A percentile compares a stretch with the other conserved stretches of the same genome.
These are phyloP conservation scores for Globisporangium camurandrum DNA, from an alignment of 352 stramenopile genomes.

Conservation along the genomic window DNA sequence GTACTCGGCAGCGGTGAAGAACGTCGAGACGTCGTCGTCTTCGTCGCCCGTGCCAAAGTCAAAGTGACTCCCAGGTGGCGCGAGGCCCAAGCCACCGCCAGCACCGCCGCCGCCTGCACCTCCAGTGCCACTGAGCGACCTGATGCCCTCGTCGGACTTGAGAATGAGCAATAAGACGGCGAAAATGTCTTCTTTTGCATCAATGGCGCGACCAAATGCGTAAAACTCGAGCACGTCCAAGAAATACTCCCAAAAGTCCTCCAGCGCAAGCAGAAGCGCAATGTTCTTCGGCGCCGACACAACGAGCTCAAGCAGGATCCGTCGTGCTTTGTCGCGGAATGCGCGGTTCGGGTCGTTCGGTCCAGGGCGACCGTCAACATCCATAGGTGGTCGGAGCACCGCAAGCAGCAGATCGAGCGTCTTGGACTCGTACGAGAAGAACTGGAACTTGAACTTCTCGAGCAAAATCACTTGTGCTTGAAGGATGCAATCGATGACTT, in stretches of 20 bases:
- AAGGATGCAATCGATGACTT: constrained; percentile 68
- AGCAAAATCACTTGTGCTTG: constrained; percentile 55
- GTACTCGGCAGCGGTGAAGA: constrained; percentile 51
- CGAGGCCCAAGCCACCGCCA: not conserved
- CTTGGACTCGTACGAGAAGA: constrained; percentile 70
- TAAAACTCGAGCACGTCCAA: constrained; percentile 38
- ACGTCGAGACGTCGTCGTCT: constrained; percentile 38
- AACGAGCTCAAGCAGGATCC: constrained; percentile 27
- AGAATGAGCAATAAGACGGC: constrained; percentile 43
- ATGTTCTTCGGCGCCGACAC: constrained; percentile 46
- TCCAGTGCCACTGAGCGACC: constrained; percentile 23
- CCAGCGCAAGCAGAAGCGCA: constrained; percentile 26
- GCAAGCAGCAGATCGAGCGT: constrained; percentile 51
- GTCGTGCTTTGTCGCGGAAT: constrained; percentile 10
- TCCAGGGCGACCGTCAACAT: constrained; percentile 10
- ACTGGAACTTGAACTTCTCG: constrained; percentile 68
- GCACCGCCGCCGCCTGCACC: constrained; percentile 5
- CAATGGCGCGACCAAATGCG: constrained; percentile 28
- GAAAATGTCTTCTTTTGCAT: constrained; percentile 45
- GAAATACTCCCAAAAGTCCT: constrained; percentile 38
- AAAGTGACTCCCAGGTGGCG: constrained; percentile 19
- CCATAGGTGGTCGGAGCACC: constrained; percentile 12
- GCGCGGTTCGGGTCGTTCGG: constrained; percentile 18
- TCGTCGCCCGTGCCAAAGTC: constrained; percentile 28
- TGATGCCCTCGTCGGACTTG: constrained; percentile 34